These are phyloP conservation scores for Magnolia officinalis DNA, from an alignment of 164 flowering plant species.

Conservation along the genomic window DNA sequence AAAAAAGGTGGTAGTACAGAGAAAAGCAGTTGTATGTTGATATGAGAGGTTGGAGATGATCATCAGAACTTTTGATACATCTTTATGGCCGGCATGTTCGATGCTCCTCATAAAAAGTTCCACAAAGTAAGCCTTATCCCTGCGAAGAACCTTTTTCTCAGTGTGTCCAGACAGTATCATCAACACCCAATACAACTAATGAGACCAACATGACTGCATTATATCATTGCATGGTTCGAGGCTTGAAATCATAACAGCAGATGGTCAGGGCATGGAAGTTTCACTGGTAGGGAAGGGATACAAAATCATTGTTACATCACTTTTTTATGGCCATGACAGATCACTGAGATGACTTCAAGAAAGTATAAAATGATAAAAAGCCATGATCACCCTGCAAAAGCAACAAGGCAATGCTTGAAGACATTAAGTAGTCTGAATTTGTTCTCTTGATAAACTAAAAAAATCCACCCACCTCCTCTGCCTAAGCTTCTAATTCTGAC, in stretches of 20 bases:
- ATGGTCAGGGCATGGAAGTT: background rate
- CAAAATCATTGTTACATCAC: slow-evolving; percentile 1
- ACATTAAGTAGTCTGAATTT: background rate
- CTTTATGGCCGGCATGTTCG: slow-evolving; percentile 84
- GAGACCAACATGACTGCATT: slow-evolving; percentile 3
- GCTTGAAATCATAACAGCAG: background rate
- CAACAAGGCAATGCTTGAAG: background rate
- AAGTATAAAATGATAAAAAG: slow-evolving; percentile 1
- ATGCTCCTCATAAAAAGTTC: slow-evolving; percentile 86
- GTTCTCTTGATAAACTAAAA: background rate
- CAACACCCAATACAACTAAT: background rate
- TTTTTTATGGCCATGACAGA: background rate
- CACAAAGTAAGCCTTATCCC: slow-evolving; percentile 85
- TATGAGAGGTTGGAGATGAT: background rate
- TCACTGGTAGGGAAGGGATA: slow-evolving; percentile 2
- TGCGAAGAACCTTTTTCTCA: slow-evolving; percentile 28
- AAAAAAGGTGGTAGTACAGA: background rate
- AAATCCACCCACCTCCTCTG: background rate
- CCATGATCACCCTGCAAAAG: slow-evolving; percentile 4
- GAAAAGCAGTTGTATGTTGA: slow-evolving; percentile 1
- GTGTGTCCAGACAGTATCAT: background rate
- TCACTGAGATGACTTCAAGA: background rate
- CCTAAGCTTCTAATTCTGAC: background rate
- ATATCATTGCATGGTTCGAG: slow-evolving; percentile 5
- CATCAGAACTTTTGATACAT: slow-evolving; percentile 79